Base-by-base conservation (phyloP, 805 yeast species). In the Middelhovenomyces tepae region DNA sequence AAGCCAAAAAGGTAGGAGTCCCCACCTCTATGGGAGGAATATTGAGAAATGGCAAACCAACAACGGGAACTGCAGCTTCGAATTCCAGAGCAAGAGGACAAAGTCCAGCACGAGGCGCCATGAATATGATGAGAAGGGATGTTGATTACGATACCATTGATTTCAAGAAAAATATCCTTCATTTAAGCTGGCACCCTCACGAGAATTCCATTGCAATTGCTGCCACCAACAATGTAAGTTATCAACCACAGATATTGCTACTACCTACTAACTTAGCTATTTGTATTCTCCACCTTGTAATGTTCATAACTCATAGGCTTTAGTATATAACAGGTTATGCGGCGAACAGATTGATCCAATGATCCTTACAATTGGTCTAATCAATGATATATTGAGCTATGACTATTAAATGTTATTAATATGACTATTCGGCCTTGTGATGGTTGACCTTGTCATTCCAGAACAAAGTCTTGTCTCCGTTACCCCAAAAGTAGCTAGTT, bases 131-230 rank as follows among this genome's bases (percentile, higher is more conserved):
- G 62, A 58, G 74, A 42, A 69, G 80, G 54, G 68, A 73, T 34
- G 75, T 77, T 51, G 89, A 79, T 53, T 69, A 75, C 50, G 86
- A 78, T 51, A 71, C 75, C 45, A 82, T 87, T 45, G 97, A 93
- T 61, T 91, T 87, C 66, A 85, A 87, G 60, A 89, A 87, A 69
- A 79, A 84, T 59, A 87, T 91, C 40, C 68, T 89, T 59, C 97
- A 91, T 62, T 69, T 86, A 59, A 85, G 96, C 57, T 91, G 99
- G 98, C 98, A 91, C 67, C 98, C 99, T 43, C 69, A 67, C 47
- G 98, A 93, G 62, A 85, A 91, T 62, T 78, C 91, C 33, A 94
- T 91, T 46, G 98, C 98, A 27, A 83, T 91, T 53, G 97, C 97
- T 31, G 97, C 98, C 13, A 91, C 99, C 15, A 93, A 91, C 65